phyloP scores from a whole-genome alignment of 2,329 filamentous ascomycete species.

The Aspergillus brunneoviolaceus region DNA sequence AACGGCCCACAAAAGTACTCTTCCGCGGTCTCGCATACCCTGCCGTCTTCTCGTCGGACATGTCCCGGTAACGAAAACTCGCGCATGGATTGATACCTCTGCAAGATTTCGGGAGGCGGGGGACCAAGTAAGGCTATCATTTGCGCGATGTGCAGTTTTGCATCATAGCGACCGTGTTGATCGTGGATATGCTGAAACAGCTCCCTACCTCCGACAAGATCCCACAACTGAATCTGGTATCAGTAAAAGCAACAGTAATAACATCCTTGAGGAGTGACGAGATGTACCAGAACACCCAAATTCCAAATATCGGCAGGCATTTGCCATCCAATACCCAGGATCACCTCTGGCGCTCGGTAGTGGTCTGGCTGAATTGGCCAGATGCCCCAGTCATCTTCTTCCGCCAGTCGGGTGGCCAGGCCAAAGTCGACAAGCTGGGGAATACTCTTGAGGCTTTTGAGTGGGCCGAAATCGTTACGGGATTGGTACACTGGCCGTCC shows the following conservation, averaged over 20 bases:
- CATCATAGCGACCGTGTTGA: constrained; percentile 36
- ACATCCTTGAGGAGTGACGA: constrained; percentile 16
- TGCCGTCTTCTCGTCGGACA: constrained; percentile 30
- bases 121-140: constrained; percentile 46
- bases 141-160: constrained; percentile 42
- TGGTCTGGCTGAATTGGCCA: constrained; percentile 46
- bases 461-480: constrained; percentile 32
- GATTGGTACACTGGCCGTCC: constrained; percentile 38
- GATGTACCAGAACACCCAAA: constrained; percentile 37
- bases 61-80: constrained; percentile 31
- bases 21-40: constrained; percentile 32
- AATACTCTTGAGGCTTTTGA: constrained; percentile 29
- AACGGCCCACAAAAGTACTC: constrained; percentile 41
- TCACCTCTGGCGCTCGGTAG: constrained; percentile 44
- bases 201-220: constrained; percentile 39
- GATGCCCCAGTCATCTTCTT: constrained; percentile 44
- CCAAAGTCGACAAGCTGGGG: constrained; percentile 40
- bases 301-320: constrained; percentile 45
- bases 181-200: constrained; percentile 39
- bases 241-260: constrained; percentile 17
- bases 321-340: constrained; percentile 40
- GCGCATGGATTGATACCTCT: constrained; percentile 34
- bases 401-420: constrained; percentile 34
- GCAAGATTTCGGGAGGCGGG: constrained; percentile 38
- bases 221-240: constrained; percentile 34